Evolutionary conservation across 192 early-diverging fungal genomes (phyloP), one percentile per base, ranked within the genome.

Genomic region (Backusella liffmaniae): DNA sequence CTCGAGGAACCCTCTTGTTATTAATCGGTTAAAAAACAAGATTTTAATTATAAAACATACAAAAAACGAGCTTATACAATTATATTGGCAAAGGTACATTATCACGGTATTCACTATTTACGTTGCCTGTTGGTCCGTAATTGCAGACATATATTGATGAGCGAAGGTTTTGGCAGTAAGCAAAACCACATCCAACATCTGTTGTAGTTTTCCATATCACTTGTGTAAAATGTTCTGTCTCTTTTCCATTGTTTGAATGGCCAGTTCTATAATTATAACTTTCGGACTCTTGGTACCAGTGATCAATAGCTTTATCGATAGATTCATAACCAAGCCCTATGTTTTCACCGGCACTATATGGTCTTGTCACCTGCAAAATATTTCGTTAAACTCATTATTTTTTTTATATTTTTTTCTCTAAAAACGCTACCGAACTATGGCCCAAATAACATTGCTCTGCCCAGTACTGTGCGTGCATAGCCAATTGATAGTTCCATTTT

Each of bases 61-160:
- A 59, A 59, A 59, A 59, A 59, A 26, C 29, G 56, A 13, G 23
- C 12, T 59, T 59, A 29, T 59, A 26, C 21, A 26, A 59, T 62
- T 62, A 62, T 62, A 21, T 13, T 26, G 56, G 56, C 26, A 62
- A 29, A 62, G 23, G 56, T 62, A 62, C 56, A 62, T 62, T 62
- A 62, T 62, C 56, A 62, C 23, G 56, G 29, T 62, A 62, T 62
- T 62, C 23, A 62, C 56, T 62, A 62, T 62, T 62, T 62, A 62
- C 56, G 56, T 62, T 62, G 8, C 56, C 56, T 62, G 23, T 23
- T 23, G 56, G 56, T 23, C 56, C 56, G 56, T 62, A 62, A 62
- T 62, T 62, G 56, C 56, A 62, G 26, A 62, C 56, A 62, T 62
- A 62, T 29, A 62, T 62, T 62, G 56, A 62, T 29, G 56, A 62